Percentiles rank a stretch among this genome's conserved stretches.
Evolutionary conservation across 768 basidiomycete genomes (phyloP).

Genomic region (Boletus patriciae): DNA sequence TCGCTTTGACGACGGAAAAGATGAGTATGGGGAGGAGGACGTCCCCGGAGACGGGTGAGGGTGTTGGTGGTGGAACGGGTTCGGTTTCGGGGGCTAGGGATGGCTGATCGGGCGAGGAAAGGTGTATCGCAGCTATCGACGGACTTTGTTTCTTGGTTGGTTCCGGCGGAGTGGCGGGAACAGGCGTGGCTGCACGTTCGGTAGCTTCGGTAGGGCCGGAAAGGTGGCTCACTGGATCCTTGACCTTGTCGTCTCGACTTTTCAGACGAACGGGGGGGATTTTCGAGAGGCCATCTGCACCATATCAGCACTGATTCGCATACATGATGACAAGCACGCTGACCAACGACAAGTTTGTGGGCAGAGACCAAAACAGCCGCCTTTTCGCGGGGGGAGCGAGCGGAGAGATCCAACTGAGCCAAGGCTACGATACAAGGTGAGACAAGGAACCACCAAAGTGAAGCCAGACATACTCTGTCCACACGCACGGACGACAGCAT

Average conservation of each 20-base stretch:
- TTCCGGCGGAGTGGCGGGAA: conserved; percentile 1
- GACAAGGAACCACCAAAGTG: conserved; percentile 17
- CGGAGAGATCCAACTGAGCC: conserved; percentile 46
- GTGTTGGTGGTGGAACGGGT: conserved; percentile 10
- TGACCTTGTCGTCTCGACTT: conserved; percentile 46
- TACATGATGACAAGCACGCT: not conserved
- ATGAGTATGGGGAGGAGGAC: conserved; percentile 92
- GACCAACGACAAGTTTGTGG: conserved; percentile 86
- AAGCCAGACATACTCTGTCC: conserved; percentile 65
- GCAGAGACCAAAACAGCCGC: conserved; percentile 76
- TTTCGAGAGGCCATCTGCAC: conserved; percentile 68
- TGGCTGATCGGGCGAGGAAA: conserved; percentile 3
- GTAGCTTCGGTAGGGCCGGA: not conserved
- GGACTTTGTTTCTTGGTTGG: conserved; percentile 1
- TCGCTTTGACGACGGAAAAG: conserved; percentile 89
- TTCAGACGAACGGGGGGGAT: conserved; percentile 75
- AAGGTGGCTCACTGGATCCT: not conserved
- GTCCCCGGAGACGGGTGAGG: conserved; percentile 75
- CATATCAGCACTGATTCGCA: not conserved
- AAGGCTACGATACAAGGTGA: conserved; percentile 43
- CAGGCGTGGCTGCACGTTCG: not conserved
- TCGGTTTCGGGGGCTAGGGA: conserved; percentile 13
- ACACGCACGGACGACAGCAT: conserved; percentile 66
- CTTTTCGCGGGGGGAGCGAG: conserved; percentile 73
- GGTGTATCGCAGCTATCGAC: conserved; percentile 8